Evolutionary conservation across 1,284 basidiomycete species (phyloP), one percentile per base, ranked within the genome.

Genomic region (Tilletia walkeri): DNA sequence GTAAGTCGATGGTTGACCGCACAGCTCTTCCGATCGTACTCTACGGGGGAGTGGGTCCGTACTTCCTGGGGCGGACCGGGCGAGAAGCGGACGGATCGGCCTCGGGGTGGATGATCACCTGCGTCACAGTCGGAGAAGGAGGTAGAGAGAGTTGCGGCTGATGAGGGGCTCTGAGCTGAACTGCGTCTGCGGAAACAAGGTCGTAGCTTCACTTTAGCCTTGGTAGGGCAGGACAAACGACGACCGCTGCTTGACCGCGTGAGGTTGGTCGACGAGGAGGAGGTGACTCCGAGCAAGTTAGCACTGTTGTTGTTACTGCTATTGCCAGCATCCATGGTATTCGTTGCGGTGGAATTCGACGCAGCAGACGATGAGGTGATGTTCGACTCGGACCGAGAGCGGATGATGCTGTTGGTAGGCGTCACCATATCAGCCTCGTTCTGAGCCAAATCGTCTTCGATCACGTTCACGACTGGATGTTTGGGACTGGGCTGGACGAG

Each of bases 11-110:
- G 80, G 75, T 72, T 78, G 69, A 81, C 69, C 6, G 80, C 76
- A 66, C 78, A 81, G 36, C 78, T 75, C 72, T 80, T 80, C 39
- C 82, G 77, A 65, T 83, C 82, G 70, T 83, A 83, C 18, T 83
- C 82, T 34, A 82, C 81, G 3, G 82, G 81, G 61, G 77, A 80
- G 69, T 83, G 82, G 0, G 82, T 81, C 5, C 80, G 74, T 45
- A 80, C 24, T 69, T 80, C 78, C 50, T 77, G 72, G 4, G 81
- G 81, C 10, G 82, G 81, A 7, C 73, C 69, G 30, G 67, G 71
- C 63, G 75, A 78, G 73, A 83, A 83, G 39, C 81, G 77, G 12
- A 83, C 82, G 0, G 76, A 75, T 49, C 70, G 48, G 14, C 61
- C 65, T 18, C 74, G 49, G 18, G 66, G 6, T n/a, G 48, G 14